Evolutionary conservation across 2,329 filamentous ascomycete species (phyloP), one percentile per base, ranked within the genome.

Genomic region (Lasiodiplodia citricola): DNA sequence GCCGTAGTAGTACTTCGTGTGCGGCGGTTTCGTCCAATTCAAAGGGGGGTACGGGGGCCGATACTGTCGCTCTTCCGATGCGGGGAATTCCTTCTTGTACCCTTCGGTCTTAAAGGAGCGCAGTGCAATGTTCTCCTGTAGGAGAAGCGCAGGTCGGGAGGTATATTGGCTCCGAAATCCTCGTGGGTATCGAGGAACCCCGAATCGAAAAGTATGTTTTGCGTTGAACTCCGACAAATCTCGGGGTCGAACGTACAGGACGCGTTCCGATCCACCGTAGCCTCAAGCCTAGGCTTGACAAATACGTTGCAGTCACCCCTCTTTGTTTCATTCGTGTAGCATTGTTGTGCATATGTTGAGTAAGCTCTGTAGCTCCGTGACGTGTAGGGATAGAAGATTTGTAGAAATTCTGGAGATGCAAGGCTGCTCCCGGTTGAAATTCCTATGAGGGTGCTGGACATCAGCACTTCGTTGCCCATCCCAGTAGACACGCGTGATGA

Each of bases 101-200:
- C 47, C 47, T 51, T 51, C 47, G 8, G 47, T 51, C 16, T n/a
- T n/a, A 71, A 35, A 31, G 71, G 69, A 4, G 71, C 72, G 38
- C 71, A 72, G 14, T 55, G 37, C 6, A 50, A 47, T 14, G 51
- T 62, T 11, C 68, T 25, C 25, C 70, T 69, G 23, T 62, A 47
- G 7, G 28, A 25, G 44, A 71, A 55, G 14, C 60, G 69, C n/a
- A 72, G 69, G 21, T 69, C 41, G 10, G 70, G 70, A 4, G 71
- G 69, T 8, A 50, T 65, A 51, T 74, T 75, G 41, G 75, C 38
- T 1, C 74, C 74, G 16, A 76, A 62, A 65, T 76, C 67, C 3
- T 55, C 25, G 21, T 63, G 65, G 55, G 70, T 74, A 54, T 75
- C 66, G 0, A 76, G 58, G 28, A 65, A 60, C 13, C 71, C 73